Percentiles rank a stretch among this genome's conserved stretches.
Conservation (phyloP, 2,329 filamentous ascomycete genomes). For the Penicillium sp. region DNA sequence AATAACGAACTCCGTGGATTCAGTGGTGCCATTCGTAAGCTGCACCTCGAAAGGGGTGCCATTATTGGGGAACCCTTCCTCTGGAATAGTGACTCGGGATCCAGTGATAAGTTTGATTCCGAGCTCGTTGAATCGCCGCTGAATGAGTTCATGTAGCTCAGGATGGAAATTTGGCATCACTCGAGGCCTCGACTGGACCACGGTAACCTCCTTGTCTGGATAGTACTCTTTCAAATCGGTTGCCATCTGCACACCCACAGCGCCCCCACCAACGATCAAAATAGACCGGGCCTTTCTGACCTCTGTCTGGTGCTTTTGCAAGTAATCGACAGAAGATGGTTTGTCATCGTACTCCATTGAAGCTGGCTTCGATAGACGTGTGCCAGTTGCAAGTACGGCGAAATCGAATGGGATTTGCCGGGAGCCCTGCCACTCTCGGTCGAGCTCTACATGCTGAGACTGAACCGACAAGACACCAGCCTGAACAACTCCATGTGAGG, state of each 20-base stretch:
- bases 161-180: constrained; percentile 34
- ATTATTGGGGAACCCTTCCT: constrained; percentile 25
- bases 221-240: constrained; percentile 48
- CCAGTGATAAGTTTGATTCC: constrained; percentile 30
- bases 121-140: constrained; percentile 32
- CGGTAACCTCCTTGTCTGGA: constrained; percentile 44
- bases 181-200: constrained; percentile 45
- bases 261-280: constrained; percentile 45
- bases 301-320: constrained; percentile 30
- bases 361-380: constrained; percentile 31
- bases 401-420: constrained; percentile 31
- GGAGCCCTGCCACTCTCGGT: constrained; percentile 34
- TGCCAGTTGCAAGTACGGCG: constrained; percentile 33
- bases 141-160: constrained; percentile 28
- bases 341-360: constrained; percentile 34
- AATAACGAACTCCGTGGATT: constrained; percentile 41
- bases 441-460: constrained; percentile 26
- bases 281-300: constrained; percentile 29
- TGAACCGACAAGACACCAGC: constrained; percentile 31
- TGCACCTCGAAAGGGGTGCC: constrained; percentile 25
- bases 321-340: constrained; percentile 29
- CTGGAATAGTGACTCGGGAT: constrained; percentile 27
- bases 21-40: constrained; percentile 28
- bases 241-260: constrained; percentile 50
- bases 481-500: constrained; percentile 28